Evolutionary conservation across 768 basidiomycete species (phyloP).

Genomic region (Trametopsis cervina): DNA sequence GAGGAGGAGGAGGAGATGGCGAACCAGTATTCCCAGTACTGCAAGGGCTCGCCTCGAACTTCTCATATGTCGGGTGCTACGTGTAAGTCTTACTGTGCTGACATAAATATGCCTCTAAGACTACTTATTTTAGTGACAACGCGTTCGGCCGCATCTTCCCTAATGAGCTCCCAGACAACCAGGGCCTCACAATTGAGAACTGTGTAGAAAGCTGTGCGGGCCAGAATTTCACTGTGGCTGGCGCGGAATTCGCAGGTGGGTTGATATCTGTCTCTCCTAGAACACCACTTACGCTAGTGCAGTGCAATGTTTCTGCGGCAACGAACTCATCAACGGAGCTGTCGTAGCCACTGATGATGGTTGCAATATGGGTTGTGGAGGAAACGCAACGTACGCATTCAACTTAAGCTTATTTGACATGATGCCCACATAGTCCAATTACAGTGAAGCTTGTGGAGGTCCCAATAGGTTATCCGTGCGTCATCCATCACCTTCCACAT

Average conservation of each 20-base stretch:
- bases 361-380: conserved; percentile 74
- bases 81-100: conserved; percentile 30
- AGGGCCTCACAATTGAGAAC: conserved; percentile 45
- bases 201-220: conserved; percentile 56
- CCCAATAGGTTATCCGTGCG: conserved; percentile 55
- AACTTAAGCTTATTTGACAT: background rate
- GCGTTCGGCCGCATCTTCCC: conserved; percentile 56
- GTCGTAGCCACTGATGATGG: conserved; percentile 36
- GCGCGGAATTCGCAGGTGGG: conserved; percentile 52
- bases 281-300: background rate
- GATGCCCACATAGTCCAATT: background rate
- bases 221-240: conserved; percentile 59
- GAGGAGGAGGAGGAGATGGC: conserved; percentile 12
- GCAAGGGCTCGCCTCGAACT: conserved; percentile 44
- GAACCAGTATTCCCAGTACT: conserved; percentile 38
- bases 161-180: conserved; percentile 32
- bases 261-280: conserved; percentile 29
- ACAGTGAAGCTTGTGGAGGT: conserved; percentile 66
- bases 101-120: background rate
- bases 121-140: conserved; percentile 36
- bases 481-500: background rate
- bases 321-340: conserved; percentile 57
- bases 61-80: conserved; percentile 61
- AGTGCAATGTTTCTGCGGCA: conserved; percentile 45
- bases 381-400: conserved; percentile 44